These are phyloP conservation scores for Penicillium atrosanguineum DNA, from an alignment of 495 filamentous ascomycete species.

Conservation along the genomic window DNA sequence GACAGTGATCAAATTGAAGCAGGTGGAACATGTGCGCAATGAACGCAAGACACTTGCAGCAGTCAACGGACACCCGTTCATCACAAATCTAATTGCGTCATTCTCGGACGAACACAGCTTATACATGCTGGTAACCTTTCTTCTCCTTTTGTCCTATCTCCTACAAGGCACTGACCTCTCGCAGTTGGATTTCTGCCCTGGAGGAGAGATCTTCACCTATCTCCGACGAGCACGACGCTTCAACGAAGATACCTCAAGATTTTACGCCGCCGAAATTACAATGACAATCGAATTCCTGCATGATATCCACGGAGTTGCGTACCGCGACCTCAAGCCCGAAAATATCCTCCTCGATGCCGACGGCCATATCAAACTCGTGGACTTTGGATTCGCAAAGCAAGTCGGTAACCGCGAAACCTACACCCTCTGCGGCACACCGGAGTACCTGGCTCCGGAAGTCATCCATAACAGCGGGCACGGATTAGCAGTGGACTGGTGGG, in stretches of 20 bases:
- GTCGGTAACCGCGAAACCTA: constrained; percentile 71
- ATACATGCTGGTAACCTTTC: constrained; percentile 76
- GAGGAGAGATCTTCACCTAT: constrained; percentile 94
- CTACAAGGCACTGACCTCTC: constrained; percentile 18
- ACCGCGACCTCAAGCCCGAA: constrained; percentile 94
- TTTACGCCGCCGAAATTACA: constrained; percentile 95
- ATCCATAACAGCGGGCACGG: constrained; percentile 94
- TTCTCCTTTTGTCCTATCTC: constrained; percentile 1
- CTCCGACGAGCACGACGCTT: constrained; percentile 83
- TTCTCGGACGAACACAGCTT: constrained; percentile 87
- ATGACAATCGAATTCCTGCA: constrained; percentile 91
- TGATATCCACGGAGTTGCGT: constrained; percentile 79
- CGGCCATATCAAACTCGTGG: constrained; percentile 94
- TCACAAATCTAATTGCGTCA: constrained; percentile 83
- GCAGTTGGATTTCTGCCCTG: constrained; percentile 84
- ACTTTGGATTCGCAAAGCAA: constrained; percentile 94
- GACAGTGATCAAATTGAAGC: constrained; percentile 90
- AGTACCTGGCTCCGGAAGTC: constrained; percentile 95
- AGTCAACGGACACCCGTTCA: constrained; percentile 91
- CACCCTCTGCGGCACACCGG: constrained; percentile 93
- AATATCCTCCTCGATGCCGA: constrained; percentile 90
- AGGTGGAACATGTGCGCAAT: constrained; percentile 95
- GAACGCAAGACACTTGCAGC: constrained; percentile 84
- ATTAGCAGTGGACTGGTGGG: constrained; percentile 99
- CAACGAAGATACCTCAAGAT: constrained; percentile 77